Percentiles rank a stretch among this genome's conserved stretches.
phyloP scores from a whole-genome alignment of 768 basidiomycete genomes.

The Collybiopsis confluens region DNA sequence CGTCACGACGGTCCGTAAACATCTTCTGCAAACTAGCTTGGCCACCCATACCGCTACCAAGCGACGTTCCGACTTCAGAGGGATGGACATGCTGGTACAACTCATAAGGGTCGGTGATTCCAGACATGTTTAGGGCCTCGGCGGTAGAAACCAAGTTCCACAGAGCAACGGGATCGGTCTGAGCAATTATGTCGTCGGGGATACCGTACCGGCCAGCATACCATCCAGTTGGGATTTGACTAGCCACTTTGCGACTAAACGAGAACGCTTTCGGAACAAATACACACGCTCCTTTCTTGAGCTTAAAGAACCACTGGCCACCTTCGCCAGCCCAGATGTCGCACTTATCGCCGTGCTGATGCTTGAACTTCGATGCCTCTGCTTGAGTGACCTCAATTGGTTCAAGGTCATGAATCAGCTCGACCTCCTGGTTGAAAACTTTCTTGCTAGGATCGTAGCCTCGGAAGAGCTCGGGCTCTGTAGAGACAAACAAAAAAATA shows the following conservation, averaged over 20 bases:
- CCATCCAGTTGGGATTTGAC: slow-evolving; percentile 98
- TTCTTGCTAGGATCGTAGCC: slow-evolving; percentile 99
- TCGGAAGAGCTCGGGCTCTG: slow-evolving; percentile 96
- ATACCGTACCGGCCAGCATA: slow-evolving; percentile 95
- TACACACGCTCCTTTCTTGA: slow-evolving; percentile 96
- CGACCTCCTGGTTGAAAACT: slow-evolving; percentile 94
- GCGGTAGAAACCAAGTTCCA: slow-evolving; percentile 95
- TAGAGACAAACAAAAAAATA: slow-evolving; percentile 7
- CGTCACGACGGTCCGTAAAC: slow-evolving; percentile 99
- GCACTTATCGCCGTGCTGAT: slow-evolving; percentile 94
- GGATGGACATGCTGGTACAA: slow-evolving; percentile 96
- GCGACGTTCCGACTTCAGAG: slow-evolving; percentile 88
- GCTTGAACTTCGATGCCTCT: slow-evolving; percentile 93
- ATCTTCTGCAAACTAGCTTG: slow-evolving; percentile 86
- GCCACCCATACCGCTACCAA: slow-evolving; percentile 99
- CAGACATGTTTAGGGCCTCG: slow-evolving; percentile 94
- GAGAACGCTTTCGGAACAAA: slow-evolving; percentile 92
- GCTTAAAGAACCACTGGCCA: slow-evolving; percentile 96
- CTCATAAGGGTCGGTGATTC: slow-evolving; percentile 97
- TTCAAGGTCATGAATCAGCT: slow-evolving; percentile 94
- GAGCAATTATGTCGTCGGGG: slow-evolving; percentile 91
- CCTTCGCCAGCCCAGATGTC: slow-evolving; percentile 91
- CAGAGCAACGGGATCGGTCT: slow-evolving; percentile 87
- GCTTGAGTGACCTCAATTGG: slow-evolving; percentile 88
- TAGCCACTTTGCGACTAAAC: slow-evolving; percentile 92